Conservation (phyloP, 805 yeast genomes). For the Zygosaccharomyces bisporus region DNA sequence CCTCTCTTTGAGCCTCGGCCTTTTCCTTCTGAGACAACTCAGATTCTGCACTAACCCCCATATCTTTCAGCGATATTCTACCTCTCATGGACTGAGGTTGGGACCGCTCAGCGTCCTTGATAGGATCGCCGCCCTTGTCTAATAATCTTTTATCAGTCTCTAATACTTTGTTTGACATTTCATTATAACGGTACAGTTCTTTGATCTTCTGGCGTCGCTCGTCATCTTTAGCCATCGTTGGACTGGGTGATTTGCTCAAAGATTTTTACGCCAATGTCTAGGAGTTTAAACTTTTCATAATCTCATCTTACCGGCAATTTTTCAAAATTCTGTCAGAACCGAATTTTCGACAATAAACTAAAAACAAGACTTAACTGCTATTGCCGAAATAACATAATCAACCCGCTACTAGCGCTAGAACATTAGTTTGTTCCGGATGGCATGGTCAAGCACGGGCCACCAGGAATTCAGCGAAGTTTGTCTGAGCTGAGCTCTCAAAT, state of each 20-base stretch:
- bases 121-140: conserved; percentile 40
- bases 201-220: conserved; percentile 25
- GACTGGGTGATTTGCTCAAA: neutral
- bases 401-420: neutral
- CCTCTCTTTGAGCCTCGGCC: conserved; percentile 15
- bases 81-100: conserved; percentile 74
- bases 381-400: neutral
- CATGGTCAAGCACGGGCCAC: conserved; percentile 9
- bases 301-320: conserved; percentile 4
- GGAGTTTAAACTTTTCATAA: neutral
- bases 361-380: too few relatives aligned
- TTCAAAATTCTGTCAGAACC: neutral
- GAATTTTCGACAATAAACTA: neutral
- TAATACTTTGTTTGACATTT: conserved; percentile 74
- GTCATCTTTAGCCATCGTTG: conserved; percentile 16
- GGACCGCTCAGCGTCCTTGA: conserved; percentile 47
- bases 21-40: conserved; percentile 19
- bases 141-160: conserved; percentile 52
- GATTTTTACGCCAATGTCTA: neutral
- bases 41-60: conserved; percentile 49
- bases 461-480: conserved; percentile 19
- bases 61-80: conserved; percentile 58
- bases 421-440: conserved; percentile 3
- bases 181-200: conserved; percentile 55
- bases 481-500: conserved; percentile 28